Base-by-base conservation (phyloP, 2,329 filamentous ascomycete species). In the Nakataea oryzae region DNA sequence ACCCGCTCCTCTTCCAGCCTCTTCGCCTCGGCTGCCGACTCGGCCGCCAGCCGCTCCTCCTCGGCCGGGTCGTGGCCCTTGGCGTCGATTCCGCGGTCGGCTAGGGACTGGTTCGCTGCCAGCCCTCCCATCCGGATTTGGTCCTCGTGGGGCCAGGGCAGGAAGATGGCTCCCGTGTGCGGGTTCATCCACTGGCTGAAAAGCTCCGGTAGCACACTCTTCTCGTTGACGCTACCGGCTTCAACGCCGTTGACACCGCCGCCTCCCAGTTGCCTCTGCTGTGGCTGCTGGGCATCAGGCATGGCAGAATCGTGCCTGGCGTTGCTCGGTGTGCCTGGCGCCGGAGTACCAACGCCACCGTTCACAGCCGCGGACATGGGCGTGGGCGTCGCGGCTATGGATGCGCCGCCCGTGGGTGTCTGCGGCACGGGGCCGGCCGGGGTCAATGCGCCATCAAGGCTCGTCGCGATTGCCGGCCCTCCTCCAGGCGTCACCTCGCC, bases 111-210 rank as follows among this genome's bases (percentile, higher is more conserved):
- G 57, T 85, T 81, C 11, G 79, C 77, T 0, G 86, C 87, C 55
- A 96, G 77, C 1, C 86, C 86, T 47, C 91, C 90, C 21, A 78
- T 76, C 34, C 85, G 82, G 65, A 95, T 90, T 63, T 85, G 82
- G 34, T 87, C 84, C 65, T 90, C 86, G 30, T 78, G 79, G 0
- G 90, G 90, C 90, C 90, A 96, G 0, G 91, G 90, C 58, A 86
- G 81, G 75, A 92, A 96, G n/a, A 78, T 70, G 50, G 81, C 77
- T 12, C 81, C 79, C 11, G 79, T 79, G 24, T 81, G 73, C 0
- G 84, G 82, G 68, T 88, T 86, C 57, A 85, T 71, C 66, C 78
- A 79, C 61, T 76, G 75, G 60, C 73, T 75, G 63, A 83, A 74
- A 61, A 76, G 73, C 34, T 79, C 75, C 1, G 83, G 83, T 1